Conservation (phyloP, 371 early-diverging fungal species). For the Nematocida parisii region DNA sequence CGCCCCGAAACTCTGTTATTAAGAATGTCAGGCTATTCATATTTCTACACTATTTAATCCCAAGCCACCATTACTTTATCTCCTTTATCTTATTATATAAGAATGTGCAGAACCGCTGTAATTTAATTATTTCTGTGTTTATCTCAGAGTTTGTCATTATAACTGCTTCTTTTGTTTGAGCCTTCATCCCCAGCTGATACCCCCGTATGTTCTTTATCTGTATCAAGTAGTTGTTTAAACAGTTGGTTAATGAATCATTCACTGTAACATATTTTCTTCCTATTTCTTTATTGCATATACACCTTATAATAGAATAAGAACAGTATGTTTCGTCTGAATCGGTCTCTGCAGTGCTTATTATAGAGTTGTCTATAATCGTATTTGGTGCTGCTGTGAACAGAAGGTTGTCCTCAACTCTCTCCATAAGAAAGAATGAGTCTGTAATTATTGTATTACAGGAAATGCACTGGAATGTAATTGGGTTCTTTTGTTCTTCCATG, state of each 20-base stretch:
- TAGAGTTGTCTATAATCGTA: background rate
- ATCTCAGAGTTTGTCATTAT: constrained; percentile 45
- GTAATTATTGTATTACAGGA: constrained; percentile 47
- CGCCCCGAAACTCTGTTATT: no score
- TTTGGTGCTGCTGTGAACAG: constrained; percentile 41
- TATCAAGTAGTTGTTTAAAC: constrained; percentile 46
- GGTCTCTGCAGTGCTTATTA: background rate
- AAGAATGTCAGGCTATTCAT: no score
- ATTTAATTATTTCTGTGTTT: constrained; percentile 46
- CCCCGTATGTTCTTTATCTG: constrained; percentile 18
- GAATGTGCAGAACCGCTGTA: constrained; percentile 61
- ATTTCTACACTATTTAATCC: no score
- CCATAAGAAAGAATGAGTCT: constrained; percentile 59
- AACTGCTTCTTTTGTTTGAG: background rate
- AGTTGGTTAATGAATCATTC: constrained; percentile 32
- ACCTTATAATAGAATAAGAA: constrained; percentile 28
- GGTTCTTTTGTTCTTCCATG: constrained; percentile 51
- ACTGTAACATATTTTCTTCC: constrained; percentile 59
- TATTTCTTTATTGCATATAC: constrained; percentile 35
- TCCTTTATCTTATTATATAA: constrained; percentile 58
- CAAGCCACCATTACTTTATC: background rate
- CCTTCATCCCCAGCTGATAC: constrained; percentile 42
- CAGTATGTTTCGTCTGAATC: constrained; percentile 18
- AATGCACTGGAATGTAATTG: constrained; percentile 61
- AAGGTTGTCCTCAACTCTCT: constrained; percentile 44